Evolutionary conservation across 2,329 filamentous ascomycete species (phyloP).

Genomic region (Diaporthe sp.): DNA sequence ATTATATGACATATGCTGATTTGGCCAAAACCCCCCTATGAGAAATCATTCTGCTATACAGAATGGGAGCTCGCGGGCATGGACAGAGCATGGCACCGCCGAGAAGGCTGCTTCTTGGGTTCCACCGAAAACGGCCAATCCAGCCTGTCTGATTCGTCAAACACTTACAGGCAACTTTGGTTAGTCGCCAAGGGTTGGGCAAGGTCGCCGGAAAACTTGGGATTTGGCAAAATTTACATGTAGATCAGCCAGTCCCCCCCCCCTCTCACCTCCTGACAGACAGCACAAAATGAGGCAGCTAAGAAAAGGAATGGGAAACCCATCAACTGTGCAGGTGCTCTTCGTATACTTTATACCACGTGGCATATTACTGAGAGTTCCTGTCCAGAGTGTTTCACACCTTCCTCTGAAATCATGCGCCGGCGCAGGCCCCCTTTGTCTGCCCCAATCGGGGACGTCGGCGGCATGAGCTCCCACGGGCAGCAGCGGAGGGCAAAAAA

Average conservation of each 20-base stretch:
- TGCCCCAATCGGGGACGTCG: neutral
- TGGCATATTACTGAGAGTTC: constrained; percentile 13
- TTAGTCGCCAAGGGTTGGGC: neutral
- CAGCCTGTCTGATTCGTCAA: constrained; percentile 25
- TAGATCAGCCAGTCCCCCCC: neutral
- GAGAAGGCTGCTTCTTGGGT: constrained; percentile 15
- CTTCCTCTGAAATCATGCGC: neutral
- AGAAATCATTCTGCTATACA: neutral
- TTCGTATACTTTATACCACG: constrained; percentile 1
- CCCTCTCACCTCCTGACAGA: neutral
- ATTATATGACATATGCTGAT: neutral
- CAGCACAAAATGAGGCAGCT: neutral
- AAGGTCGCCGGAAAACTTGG: neutral
- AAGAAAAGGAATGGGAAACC: neutral
- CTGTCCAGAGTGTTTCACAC: constrained; percentile 13
- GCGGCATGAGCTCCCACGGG: neutral
- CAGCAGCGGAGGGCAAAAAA: neutral
- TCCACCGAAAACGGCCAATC: constrained; percentile 6
- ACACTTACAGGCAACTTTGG: neutral
- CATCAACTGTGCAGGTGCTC: neutral
- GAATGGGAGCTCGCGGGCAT: neutral
- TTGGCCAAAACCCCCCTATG: neutral
- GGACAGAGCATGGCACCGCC: neutral
- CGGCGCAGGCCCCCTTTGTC: neutral
- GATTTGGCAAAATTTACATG: neutral